These are phyloP conservation scores for Hypoxylon fuscum DNA, from an alignment of 495 filamentous ascomycete genomes.

Conservation along the genomic window DNA sequence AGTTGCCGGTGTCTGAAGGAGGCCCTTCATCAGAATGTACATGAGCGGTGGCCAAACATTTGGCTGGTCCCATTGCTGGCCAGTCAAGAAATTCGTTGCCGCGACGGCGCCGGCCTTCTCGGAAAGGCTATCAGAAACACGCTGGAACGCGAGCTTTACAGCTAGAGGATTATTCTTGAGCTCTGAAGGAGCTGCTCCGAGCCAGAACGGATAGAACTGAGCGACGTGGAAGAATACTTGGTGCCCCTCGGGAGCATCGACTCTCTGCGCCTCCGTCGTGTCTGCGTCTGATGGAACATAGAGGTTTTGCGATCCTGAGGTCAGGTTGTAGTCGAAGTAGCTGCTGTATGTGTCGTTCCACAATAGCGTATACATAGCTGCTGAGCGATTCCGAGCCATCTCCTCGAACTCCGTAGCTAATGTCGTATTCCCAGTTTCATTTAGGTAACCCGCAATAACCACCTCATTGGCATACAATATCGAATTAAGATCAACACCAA, in stretches of 20 bases:
- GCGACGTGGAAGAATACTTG: constrained; percentile 54
- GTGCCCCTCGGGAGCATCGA: constrained; percentile 47
- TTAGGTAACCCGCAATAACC: constrained; percentile 50
- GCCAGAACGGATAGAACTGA: constrained; percentile 63
- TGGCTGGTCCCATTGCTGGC: constrained; percentile 63
- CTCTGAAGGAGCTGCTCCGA: constrained; percentile 55
- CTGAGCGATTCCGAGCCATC: constrained; percentile 49
- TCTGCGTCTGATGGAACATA: constrained; percentile 52
- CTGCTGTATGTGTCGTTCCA: constrained; percentile 58
- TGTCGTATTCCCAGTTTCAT: constrained; percentile 41
- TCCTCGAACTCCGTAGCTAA: constrained; percentile 45
- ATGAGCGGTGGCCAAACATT: constrained; percentile 61
- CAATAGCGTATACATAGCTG: constrained; percentile 57
- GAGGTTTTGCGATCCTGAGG: constrained; percentile 49
- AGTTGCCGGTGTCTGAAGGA: constrained; percentile 57
- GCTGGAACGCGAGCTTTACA: constrained; percentile 49
- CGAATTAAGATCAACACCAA: constrained; percentile 61
- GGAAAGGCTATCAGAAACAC: constrained; percentile 48
- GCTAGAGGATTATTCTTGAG: constrained; percentile 58
- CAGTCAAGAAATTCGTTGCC: constrained; percentile 54
- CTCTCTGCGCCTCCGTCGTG: constrained; percentile 40
- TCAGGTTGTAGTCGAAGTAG: constrained; percentile 64
- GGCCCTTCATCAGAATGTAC: constrained; percentile 58
- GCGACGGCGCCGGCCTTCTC: constrained; percentile 53
- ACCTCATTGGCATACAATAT: constrained; percentile 60